Evolutionary conservation across 2,329 filamentous ascomycete genomes (phyloP).

Genomic region (Alternaria alternata): DNA sequence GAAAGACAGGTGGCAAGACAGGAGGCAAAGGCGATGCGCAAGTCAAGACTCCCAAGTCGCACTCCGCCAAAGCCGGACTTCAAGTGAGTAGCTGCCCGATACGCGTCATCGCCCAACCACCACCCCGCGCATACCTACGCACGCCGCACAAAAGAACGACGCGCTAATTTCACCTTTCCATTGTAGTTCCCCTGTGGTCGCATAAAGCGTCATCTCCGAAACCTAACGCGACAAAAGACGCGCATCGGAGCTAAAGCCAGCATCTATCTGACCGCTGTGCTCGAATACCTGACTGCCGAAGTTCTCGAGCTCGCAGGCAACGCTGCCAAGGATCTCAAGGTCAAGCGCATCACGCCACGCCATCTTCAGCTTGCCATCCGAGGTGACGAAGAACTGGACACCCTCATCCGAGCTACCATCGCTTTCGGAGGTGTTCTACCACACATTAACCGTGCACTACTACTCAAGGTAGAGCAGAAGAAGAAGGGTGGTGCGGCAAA

Average conservation of each 20-base stretch:
- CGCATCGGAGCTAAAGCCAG: constrained; percentile 98
- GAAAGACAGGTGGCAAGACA: constrained; percentile 81
- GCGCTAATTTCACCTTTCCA: constrained; percentile 36
- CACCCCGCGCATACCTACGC: constrained; percentile 30
- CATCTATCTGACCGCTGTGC: constrained; percentile 96
- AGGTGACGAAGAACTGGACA: constrained; percentile 97
- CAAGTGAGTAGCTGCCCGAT: constrained; percentile 73
- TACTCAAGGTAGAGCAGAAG: constrained; percentile 96
- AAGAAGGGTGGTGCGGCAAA: constrained; percentile 90
- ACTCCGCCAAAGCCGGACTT: constrained; percentile 92
- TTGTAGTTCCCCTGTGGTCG: constrained; percentile 95
- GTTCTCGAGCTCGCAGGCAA: constrained; percentile 98
- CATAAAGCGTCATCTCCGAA: constrained; percentile 99
- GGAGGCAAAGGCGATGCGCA: constrained; percentile 78
- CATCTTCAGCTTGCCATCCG: constrained; percentile 98
- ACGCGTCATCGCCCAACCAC: constrained; percentile 28
- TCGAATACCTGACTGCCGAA: constrained; percentile 98
- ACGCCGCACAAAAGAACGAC: constrained; percentile 20
- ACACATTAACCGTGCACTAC: constrained; percentile 96
- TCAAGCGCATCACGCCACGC: constrained; percentile 98
- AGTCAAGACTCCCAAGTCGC: constrained; percentile 90
- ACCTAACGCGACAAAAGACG: constrained; percentile 99
- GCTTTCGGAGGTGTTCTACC: constrained; percentile 98
- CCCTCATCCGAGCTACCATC: constrained; percentile 95
- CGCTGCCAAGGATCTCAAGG: constrained; percentile 98